Evolutionary conservation across 2,329 filamentous ascomycete species (phyloP), one percentile per base, ranked within the genome.

Genomic region (Fusarium begoniae): DNA sequence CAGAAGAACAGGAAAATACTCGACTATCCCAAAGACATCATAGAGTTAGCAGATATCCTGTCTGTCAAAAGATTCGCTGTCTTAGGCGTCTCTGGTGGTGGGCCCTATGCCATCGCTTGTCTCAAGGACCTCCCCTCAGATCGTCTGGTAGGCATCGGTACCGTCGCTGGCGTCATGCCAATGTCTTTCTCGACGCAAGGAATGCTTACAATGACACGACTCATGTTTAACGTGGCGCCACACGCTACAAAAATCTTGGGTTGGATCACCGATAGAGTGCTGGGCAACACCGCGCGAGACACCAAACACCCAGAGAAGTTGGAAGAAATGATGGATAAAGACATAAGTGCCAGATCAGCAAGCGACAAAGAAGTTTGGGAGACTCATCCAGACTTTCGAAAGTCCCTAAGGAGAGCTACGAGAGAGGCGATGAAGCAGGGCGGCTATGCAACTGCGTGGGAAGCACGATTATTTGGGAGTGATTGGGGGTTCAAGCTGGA

Each of bases 401-500:
- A 10, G 8, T 40, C 43, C 7, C n/a, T 74, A 28, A 4, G n/a
- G 4, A 30, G 68, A 13, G 59, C 71, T 18, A 55, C 57, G 4
- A 54, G 66, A 10, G 55, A 64, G 6, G 48, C 71, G 0, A 65
- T 63, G 50, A 74, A 74, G 22, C 63, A 63, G 3, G 67, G 71
- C 0, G 71, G 71, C 1, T 69, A 74, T 17, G 40, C 71, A 0
- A 35, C 43, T 4, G 71, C 71, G 1, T 74, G 67, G 71, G 71
- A 74, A 22, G 71, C 71, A 6, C 38, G 37, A 3, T 22, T 74
- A 2, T 72, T 38, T 28, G 71, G 71, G 9, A 65, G 66, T 11
- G 55, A 69, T 9, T 74, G 71, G 71, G 71, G 67, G 1, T 74
- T 74, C 2, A 53, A 59, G 2, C 7, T 78, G 26, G 72, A 75